Base-by-base conservation (phyloP, 192 early-diverging fungal genomes). In the Glomus cerebriforme region DNA sequence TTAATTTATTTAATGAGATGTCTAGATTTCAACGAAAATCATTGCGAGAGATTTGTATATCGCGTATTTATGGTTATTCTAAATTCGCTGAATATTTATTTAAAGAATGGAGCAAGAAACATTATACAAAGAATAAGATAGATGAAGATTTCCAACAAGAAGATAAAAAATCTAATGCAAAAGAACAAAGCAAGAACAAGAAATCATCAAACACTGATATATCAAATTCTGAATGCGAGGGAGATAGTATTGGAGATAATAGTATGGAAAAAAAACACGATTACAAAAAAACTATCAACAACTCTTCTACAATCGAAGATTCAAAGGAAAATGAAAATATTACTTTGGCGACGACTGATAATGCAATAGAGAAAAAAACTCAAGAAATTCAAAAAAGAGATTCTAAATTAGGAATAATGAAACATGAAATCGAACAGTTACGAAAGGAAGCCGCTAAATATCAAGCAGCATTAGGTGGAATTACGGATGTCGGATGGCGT, bases 381-480 rank as follows among this genome's bases (percentile, higher is more conserved):
- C 0, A 43, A 43, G 39, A 10, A 43, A 10, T 1, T 43, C 39
- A 43, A 43, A 43, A 43, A 43, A 43, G 2, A 12, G 39, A 8
- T 43, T 12, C 1, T 43, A 43, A 12, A 43, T 8, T 43, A 43
- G 39, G 5, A 32, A 65, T 32, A 31, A 7, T 65, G 1, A 4
- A 31, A 65, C 27, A 65, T 32, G 63, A 65, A 65, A 65, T 24
- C 32, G 6, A 19, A 32, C 6, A 1, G 7, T 65, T 65, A 7
- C 12, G 31, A 1, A 10, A 7, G 13, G 75, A 63, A 63, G 39
- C 74, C 12, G 22, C 74, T 34, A 34, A 26, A 17, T 34, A 76
- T n/a, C 59, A 76, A 64, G 74, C 75, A 31, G 37, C 22, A 17
- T 27, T 76, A n/a, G 75, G 59, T 24, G 39, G 62, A 35, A 39